Conservation (phyloP, 805 yeast species). For the Geotrichum ghanense region DNA sequence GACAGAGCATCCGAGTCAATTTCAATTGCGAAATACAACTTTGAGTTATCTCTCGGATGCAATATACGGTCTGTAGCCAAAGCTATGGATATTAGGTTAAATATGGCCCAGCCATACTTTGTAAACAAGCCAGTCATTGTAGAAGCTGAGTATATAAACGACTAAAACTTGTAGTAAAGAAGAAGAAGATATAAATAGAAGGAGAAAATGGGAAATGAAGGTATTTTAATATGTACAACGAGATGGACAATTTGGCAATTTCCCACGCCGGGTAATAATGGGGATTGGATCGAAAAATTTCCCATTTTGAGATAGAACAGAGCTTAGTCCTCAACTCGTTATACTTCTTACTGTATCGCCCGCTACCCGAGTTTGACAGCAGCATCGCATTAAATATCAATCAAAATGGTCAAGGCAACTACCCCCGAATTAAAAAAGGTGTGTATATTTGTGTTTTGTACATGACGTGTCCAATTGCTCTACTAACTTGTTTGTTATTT, state of each 20-base stretch:
- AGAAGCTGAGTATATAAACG: not conserved
- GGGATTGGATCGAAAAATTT: no score
- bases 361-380: no score
- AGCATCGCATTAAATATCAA: no score
- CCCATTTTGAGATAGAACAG: not conserved
- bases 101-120: conserved; percentile 1
- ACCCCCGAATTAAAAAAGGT: conserved; percentile 26
- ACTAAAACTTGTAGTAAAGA: not conserved
- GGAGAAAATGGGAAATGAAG: not conserved
- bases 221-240: no score
- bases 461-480: no score
- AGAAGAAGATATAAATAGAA: no score
- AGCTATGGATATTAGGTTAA: not conserved
- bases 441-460: conserved; percentile 5
- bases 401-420: conserved; percentile 15
- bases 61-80: not conserved
- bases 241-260: conserved; percentile 1
- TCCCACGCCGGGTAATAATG: not conserved
- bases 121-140: conserved; percentile 1
- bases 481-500: no score
- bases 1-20: conserved; percentile 26
- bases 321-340: not conserved
- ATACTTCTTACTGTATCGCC: not conserved
- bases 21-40: conserved; percentile 57
- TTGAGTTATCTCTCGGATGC: conserved; percentile 30